phyloP scores from a whole-genome alignment of 2,329 filamentous ascomycete species.

The Ophiocordyceps sinensis region DNA sequence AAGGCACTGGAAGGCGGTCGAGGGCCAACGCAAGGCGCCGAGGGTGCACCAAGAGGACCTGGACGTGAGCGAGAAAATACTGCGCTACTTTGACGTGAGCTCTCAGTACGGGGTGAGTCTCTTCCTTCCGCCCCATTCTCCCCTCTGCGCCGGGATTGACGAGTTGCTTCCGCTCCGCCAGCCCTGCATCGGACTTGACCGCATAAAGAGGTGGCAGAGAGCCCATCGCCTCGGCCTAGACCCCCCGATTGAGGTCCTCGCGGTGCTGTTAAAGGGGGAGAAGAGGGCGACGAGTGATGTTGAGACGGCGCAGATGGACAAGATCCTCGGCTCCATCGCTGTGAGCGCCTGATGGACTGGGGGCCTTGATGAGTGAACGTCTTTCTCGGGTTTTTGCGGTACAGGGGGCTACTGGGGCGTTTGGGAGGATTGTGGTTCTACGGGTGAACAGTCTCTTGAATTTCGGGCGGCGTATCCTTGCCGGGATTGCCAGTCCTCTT shows the following conservation, averaged over 20 bases:
- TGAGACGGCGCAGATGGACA: slow-evolving; percentile 63
- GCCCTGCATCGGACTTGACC: slow-evolving; percentile 77
- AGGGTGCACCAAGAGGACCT: slow-evolving; percentile 68
- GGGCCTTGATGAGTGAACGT: slow-evolving; percentile 1
- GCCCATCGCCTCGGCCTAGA: slow-evolving; percentile 71
- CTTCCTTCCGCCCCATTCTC: background rate
- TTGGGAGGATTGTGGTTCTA: background rate
- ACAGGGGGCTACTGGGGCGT: slow-evolving; percentile 8
- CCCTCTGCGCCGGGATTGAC: background rate
- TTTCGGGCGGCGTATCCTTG: no score
- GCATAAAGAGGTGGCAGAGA: slow-evolving; percentile 75
- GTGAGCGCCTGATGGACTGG: slow-evolving; percentile 17
- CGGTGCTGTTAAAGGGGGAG: slow-evolving; percentile 64
- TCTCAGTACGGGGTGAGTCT: slow-evolving; percentile 76
- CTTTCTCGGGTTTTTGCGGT: slow-evolving; percentile 3
- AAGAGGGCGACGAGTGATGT: slow-evolving; percentile 34
- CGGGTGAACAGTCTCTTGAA: no score
- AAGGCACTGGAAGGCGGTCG: slow-evolving; percentile 63
- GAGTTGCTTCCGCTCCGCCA: slow-evolving; percentile 21
- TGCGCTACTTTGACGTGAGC: slow-evolving; percentile 85
- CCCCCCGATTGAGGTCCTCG: slow-evolving; percentile 80
- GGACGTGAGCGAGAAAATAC: slow-evolving; percentile 63
- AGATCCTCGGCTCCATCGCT: slow-evolving; percentile 38
- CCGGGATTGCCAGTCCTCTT: no score
- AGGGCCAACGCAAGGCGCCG: slow-evolving; percentile 51